These are phyloP conservation scores for Corymbia calophylla DNA, from an alignment of 441 rosid species.

Conservation along the genomic window DNA sequence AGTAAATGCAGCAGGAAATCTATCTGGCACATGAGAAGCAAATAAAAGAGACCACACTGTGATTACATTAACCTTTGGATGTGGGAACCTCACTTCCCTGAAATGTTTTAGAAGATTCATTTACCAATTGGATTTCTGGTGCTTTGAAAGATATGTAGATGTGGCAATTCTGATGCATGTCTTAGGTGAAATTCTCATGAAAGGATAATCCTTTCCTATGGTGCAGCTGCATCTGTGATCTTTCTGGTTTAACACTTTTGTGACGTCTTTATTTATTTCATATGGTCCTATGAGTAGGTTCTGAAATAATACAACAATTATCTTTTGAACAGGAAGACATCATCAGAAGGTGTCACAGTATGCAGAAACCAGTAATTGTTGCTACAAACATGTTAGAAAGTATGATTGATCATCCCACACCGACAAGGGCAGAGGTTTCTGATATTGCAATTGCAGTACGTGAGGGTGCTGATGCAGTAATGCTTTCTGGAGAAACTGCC, in stretches of 20 bases:
- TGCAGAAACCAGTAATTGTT: constrained; percentile 91
- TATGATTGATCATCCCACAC: constrained; percentile 97
- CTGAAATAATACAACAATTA: background rate
- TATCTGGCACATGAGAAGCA: background rate
- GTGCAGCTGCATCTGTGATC: background rate
- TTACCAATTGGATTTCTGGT: background rate
- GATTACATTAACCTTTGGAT: background rate
- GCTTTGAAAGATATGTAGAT: background rate
- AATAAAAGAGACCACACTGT: background rate
- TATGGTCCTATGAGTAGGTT: background rate
- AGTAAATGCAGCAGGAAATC: background rate
- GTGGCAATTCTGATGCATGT: background rate
- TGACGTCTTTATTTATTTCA: background rate
- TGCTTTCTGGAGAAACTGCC: constrained; percentile 99
- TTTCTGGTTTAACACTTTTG: background rate
- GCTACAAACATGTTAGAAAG: constrained; percentile 99
- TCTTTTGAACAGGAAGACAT: constrained; percentile 68
- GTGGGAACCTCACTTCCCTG: background rate
- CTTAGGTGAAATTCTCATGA: background rate
- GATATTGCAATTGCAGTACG: constrained; percentile 96
- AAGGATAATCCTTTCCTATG: background rate
- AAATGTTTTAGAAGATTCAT: background rate
- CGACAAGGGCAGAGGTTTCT: constrained; percentile 99
- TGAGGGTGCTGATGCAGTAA: constrained; percentile 94
- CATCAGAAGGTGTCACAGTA: constrained; percentile 72